phyloP scores from a whole-genome alignment of 441 rosid species.

The Corymbia citriodora region DNA sequence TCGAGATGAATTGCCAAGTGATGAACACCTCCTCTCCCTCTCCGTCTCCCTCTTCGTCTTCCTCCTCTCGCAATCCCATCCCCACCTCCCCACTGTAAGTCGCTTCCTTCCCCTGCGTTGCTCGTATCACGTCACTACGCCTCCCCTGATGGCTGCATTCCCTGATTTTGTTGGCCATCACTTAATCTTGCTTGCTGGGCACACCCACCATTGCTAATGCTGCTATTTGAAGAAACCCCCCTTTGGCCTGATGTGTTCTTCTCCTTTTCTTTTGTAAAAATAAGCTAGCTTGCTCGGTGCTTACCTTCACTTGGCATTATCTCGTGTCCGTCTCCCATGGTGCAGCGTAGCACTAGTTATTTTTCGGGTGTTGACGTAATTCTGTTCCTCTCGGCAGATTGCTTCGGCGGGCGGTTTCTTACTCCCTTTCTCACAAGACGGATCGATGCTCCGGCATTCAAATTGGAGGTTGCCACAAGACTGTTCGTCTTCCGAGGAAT shows the following conservation, averaged over 20 bases:
- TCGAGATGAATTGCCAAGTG: conserved; percentile 29
- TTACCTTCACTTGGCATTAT: background rate
- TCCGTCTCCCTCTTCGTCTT: conserved; percentile 22
- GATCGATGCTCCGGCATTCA: conserved; percentile 21
- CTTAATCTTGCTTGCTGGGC: background rate
- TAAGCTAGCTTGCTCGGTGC: background rate
- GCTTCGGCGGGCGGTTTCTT: conserved; percentile 33
- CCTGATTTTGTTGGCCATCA: background rate
- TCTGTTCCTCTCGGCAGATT: conserved; percentile 19
- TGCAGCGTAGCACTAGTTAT: background rate
- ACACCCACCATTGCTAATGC: background rate
- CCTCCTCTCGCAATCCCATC: conserved; percentile 26
- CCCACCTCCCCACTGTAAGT: conserved; percentile 20
- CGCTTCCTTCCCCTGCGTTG: background rate
- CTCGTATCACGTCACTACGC: background rate
- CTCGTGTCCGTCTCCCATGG: background rate
- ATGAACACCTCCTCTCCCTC: conserved; percentile 36
- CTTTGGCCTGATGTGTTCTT: background rate
- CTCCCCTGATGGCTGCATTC: background rate
- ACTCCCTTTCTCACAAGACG: conserved; percentile 26
- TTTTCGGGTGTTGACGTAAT: background rate
- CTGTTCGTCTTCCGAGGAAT: conserved; percentile 14
- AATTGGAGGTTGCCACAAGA: conserved; percentile 17
- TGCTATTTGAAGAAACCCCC: background rate
- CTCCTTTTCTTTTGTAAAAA: background rate